phyloP scores from a whole-genome alignment of 805 yeast species.

The Yarrowia sp. region DNA sequence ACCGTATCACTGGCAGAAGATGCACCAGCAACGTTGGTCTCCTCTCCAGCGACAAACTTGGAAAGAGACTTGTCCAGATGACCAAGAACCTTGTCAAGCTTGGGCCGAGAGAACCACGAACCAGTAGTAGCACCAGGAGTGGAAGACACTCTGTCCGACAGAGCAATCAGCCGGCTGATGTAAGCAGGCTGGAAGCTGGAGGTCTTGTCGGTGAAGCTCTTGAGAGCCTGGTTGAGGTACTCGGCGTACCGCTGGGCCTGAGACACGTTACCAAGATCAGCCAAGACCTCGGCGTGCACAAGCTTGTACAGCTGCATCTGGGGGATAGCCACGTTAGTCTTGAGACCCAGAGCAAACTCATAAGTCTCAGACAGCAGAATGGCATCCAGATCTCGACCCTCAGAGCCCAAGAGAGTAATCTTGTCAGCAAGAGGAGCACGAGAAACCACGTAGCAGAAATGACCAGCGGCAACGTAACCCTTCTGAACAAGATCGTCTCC shows the following conservation, averaged over 20 bases:
- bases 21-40: slow-evolving; percentile 48
- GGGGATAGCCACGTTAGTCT: slow-evolving; percentile 50
- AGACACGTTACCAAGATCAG: slow-evolving; percentile 66
- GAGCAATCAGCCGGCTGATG: slow-evolving; percentile 13
- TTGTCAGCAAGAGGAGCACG: slow-evolving; percentile 42
- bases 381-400: slow-evolving; percentile 55
- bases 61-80: slow-evolving; percentile 80
- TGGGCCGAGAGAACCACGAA: slow-evolving; percentile 53
- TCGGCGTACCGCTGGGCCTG: slow-evolving; percentile 74
- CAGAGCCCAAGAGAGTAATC: slow-evolving; percentile 31
- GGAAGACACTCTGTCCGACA: slow-evolving; percentile 24
- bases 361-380: slow-evolving; percentile 70
- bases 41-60: slow-evolving; percentile 88
- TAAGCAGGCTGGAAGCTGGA: slow-evolving; percentile 27
- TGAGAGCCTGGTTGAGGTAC: slow-evolving; percentile 53
- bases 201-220: slow-evolving; percentile 46
- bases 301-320: slow-evolving; percentile 68
- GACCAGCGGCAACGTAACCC: slow-evolving; percentile 54
- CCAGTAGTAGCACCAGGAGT: slow-evolving; percentile 29
- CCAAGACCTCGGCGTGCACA: slow-evolving; percentile 69
- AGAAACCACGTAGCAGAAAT: slow-evolving; percentile 51
- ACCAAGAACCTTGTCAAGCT: slow-evolving; percentile 84
- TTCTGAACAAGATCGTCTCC: slow-evolving; percentile 51
- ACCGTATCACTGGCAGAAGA: slow-evolving; percentile 47
- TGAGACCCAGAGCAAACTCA: slow-evolving; percentile 59